phyloP scores from a whole-genome alignment of 345 rosid species.

The Populus alba region DNA sequence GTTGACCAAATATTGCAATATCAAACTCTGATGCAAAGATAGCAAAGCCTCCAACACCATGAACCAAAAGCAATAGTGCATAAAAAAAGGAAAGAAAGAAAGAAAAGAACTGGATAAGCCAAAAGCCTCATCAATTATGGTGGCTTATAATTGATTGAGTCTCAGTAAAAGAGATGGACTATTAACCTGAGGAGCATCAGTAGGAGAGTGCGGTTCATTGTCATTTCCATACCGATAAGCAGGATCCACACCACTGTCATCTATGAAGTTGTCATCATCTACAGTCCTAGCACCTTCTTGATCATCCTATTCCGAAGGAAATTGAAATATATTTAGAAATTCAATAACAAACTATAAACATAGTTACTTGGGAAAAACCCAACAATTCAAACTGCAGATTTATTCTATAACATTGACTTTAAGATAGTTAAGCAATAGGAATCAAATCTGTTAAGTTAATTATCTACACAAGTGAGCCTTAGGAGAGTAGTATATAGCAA shows the following conservation, averaged over 20 bases:
- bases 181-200: slow-evolving; percentile 76
- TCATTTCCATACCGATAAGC: slow-evolving; percentile 69
- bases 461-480: neutral
- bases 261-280: slow-evolving; percentile 93
- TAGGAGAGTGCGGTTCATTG: slow-evolving; percentile 52
- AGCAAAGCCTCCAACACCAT: neutral
- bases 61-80: neutral
- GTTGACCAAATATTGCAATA: neutral
- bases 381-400: neutral
- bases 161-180: neutral
- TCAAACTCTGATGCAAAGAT: neutral
- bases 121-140: neutral
- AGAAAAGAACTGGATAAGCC: neutral
- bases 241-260: slow-evolving; percentile 87
- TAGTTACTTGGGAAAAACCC: neutral
- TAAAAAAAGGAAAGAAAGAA: neutral
- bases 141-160: neutral
- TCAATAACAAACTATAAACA: neutral
- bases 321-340: neutral
- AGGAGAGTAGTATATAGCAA: neutral
- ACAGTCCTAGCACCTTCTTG: slow-evolving; percentile 75
- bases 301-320: slow-evolving; percentile 58
- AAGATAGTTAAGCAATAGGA: neutral
- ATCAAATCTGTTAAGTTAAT: neutral
- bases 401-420: neutral